Conservation (phyloP, 257 asterid genomes). For the Oldenlandia corymbosa region DNA sequence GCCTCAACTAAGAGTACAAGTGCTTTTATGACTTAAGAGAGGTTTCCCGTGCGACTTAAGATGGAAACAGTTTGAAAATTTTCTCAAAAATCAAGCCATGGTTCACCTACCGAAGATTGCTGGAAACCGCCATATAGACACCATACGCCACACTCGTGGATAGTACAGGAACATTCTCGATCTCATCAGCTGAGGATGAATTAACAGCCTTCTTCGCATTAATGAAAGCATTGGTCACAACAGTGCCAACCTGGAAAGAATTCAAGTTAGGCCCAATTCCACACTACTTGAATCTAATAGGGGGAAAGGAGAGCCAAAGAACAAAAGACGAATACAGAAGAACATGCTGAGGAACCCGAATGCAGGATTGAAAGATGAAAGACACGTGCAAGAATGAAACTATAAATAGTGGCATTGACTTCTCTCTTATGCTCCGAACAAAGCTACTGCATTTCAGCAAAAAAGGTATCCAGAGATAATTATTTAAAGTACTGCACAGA, state of each 20-base stretch:
- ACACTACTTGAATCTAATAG: not conserved
- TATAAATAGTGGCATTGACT: not conserved
- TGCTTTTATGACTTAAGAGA: not conserved
- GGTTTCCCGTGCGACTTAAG: no score
- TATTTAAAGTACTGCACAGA: not conserved
- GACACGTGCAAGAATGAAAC: not conserved
- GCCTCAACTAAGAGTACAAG: no score
- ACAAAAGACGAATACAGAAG: not conserved
- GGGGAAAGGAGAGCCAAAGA: not conserved
- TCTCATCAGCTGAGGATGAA: slow-evolving; percentile 41
- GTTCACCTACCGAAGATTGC: slow-evolving; percentile 77
- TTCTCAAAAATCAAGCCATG: not conserved
- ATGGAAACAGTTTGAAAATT: no score
- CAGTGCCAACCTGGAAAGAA: slow-evolving; percentile 65
- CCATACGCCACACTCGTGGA: slow-evolving; percentile 85
- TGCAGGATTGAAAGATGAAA: not conserved
- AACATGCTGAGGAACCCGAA: not conserved
- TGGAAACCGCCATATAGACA: slow-evolving; percentile 83
- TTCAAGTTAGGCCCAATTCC: not conserved
- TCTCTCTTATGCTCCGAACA: not conserved
- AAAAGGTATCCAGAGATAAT: not conserved
- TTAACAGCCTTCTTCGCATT: slow-evolving; percentile 77
- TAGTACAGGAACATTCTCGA: slow-evolving; percentile 69
- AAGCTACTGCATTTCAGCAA: not conserved
- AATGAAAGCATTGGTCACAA: slow-evolving; percentile 63